These are phyloP conservation scores for Paraurostyla sp. DNA, from an alignment of 73 alveolate genomes.

Conservation along the genomic window DNA sequence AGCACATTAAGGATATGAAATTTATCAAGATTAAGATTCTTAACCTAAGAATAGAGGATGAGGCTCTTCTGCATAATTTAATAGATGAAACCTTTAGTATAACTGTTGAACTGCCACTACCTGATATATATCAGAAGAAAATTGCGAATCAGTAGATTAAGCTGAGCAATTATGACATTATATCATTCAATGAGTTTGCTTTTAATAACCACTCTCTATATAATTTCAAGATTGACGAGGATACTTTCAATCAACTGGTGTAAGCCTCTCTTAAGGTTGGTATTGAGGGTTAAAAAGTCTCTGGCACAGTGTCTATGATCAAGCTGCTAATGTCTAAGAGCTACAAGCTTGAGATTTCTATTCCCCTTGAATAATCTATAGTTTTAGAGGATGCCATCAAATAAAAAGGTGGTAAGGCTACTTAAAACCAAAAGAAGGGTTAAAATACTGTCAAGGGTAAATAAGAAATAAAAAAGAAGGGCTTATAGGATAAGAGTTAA, in stretches of 20 bases:
- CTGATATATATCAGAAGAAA: slow-evolving; percentile 48
- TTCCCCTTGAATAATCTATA: slow-evolving; percentile 37
- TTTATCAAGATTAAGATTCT: slow-evolving; percentile 31
- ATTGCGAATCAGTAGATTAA: slow-evolving; percentile 28
- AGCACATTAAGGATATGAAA: slow-evolving; percentile 46
- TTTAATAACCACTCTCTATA: slow-evolving; percentile 34
- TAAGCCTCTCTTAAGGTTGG: background rate
- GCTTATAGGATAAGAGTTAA: background rate
- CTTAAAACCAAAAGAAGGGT: background rate
- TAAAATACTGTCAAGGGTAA: background rate
- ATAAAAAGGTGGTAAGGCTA: background rate
- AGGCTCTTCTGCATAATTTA: slow-evolving; percentile 26
- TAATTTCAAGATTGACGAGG: slow-evolving; percentile 58
- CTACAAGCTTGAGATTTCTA: slow-evolving; percentile 22
- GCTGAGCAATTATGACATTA: slow-evolving; percentile 53
- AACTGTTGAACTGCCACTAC: slow-evolving; percentile 43
- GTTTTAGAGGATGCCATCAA: background rate
- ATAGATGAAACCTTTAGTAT: slow-evolving; percentile 54
- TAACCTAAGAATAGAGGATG: slow-evolving; percentile 44
- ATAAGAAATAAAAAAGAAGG: background rate
- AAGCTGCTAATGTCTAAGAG: slow-evolving; percentile 30
- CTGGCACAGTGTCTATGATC: slow-evolving; percentile 32
- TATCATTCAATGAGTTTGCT: slow-evolving; percentile 46
- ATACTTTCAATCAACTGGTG: slow-evolving; percentile 43
- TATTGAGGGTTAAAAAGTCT: slow-evolving; percentile 20